phyloP scores from a whole-genome alignment of 768 basidiomycete genomes.

The Pleurotus tuoliensis region DNA sequence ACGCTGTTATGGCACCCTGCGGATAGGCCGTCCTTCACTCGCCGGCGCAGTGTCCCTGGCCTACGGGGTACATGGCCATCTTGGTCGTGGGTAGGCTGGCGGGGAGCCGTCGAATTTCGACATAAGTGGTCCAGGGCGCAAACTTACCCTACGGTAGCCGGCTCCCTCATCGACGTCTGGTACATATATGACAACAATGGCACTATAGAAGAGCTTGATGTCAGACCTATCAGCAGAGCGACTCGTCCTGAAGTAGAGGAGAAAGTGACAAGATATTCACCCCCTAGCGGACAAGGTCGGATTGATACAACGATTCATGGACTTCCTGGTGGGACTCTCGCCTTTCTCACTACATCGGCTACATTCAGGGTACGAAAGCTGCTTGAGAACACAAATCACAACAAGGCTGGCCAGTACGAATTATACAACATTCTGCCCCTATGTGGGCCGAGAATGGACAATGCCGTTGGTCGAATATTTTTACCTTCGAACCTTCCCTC shows the following conservation, averaged over 20 bases:
- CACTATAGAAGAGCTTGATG: not conserved
- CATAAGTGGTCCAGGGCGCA: not conserved
- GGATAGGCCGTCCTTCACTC: not conserved
- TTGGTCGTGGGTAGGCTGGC: constrained; percentile 5
- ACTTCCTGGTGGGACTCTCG: too few species aligned
- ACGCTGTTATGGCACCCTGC: not conserved
- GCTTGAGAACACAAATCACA: too few species aligned
- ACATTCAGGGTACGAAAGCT: too few species aligned
- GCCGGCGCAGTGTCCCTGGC: not conserved
- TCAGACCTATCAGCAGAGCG: not conserved
- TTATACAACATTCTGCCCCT: too few species aligned
- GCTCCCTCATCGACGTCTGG: not conserved
- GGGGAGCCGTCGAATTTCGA: not conserved
- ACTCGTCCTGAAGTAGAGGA: not conserved
- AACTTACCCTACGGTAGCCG: not conserved
- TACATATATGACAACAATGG: not conserved
- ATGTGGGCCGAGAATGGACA: not conserved
- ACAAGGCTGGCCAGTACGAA: too few species aligned
- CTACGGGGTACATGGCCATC: not conserved
- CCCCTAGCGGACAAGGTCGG: not conserved
- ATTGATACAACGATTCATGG: too few species aligned
- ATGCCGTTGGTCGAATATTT: not conserved
- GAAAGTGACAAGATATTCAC: not conserved
- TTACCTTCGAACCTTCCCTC: too few species aligned
- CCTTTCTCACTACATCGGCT: too few species aligned